A percentile compares a stretch with the other conserved stretches of the same genome.
These are phyloP conservation scores for Marasmius fiardii DNA, from an alignment of 1,284 basidiomycete genomes.

Conservation along the genomic window DNA sequence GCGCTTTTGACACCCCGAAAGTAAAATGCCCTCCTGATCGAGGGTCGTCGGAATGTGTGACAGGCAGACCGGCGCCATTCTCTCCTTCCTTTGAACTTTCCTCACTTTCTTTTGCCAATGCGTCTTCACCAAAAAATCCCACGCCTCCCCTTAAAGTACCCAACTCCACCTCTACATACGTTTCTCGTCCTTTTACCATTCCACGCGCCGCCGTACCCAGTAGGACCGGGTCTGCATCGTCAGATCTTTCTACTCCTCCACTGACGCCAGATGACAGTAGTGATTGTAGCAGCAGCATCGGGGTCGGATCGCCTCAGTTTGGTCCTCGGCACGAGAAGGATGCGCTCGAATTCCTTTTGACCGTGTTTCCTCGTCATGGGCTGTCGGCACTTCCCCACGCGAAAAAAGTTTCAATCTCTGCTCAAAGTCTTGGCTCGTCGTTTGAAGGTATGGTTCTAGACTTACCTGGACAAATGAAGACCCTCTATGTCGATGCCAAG, in stretches of 20 bases:
- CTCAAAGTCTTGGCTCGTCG: conserved; percentile 57
- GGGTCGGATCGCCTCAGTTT: conserved; percentile 30
- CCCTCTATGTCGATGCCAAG: conserved; percentile 79
- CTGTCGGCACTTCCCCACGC: conserved; percentile 63
- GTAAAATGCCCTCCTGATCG: conserved; percentile 87
- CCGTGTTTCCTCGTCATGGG: conserved; percentile 69
- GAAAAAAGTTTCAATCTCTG: conserved; percentile 68
- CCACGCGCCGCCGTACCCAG: conserved; percentile 44
- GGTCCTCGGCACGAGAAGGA: conserved; percentile 45
- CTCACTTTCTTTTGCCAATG: conserved; percentile 39
- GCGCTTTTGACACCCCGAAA: conserved; percentile 87
- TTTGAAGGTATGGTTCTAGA: conserved; percentile 78
- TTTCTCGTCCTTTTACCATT: conserved; percentile 23
- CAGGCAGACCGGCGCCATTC: conserved; percentile 76
- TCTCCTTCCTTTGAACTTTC: conserved; percentile 42
- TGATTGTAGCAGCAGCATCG: conserved; percentile 33
- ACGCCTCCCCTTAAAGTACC: conserved; percentile 30
- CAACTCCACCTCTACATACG: conserved; percentile 20
- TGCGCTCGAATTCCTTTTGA: conserved; percentile 72
- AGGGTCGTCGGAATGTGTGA: conserved; percentile 91
- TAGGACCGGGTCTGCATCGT: conserved; percentile 25
- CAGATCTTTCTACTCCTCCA: conserved; percentile 53
- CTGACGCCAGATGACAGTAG: conserved; percentile 56
- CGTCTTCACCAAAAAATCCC: conserved; percentile 33
- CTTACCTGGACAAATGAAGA: conserved; percentile 65